These are phyloP conservation scores for Fusarium oligoseptatum DNA, from an alignment of 2,329 filamentous ascomycete genomes.

Conservation along the genomic window DNA sequence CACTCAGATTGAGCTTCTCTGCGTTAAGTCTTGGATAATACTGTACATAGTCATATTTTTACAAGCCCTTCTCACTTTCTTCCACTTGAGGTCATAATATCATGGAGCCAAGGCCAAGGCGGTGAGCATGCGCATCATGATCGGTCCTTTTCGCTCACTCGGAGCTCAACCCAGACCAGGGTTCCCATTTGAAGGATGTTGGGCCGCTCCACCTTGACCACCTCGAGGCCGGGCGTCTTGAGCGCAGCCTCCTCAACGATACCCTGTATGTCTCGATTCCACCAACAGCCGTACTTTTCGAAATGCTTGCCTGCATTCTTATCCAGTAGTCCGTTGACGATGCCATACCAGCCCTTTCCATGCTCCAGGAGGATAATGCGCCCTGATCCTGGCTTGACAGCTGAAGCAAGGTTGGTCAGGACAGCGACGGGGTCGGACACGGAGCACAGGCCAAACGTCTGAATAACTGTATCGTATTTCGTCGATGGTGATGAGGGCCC, in stretches of 20 bases:
- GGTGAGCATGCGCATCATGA: background rate
- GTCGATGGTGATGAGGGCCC: slow-evolving; percentile 48
- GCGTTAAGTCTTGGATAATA: slow-evolving; percentile 33
- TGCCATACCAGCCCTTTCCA: slow-evolving; percentile 67
- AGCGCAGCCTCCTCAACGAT: slow-evolving; percentile 65
- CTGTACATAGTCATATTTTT: slow-evolving; percentile 44
- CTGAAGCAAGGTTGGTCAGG: slow-evolving; percentile 65
- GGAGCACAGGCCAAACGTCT: slow-evolving; percentile 75
- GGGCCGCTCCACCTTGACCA: slow-evolving; percentile 67
- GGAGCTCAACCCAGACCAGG: slow-evolving; percentile 70
- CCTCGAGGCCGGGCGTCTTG: slow-evolving; percentile 66
- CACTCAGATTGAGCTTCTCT: slow-evolving; percentile 44
- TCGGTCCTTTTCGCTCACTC: slow-evolving; percentile 49
- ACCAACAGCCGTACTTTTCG: slow-evolving; percentile 74
- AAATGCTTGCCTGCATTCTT: slow-evolving; percentile 68
- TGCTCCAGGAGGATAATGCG: slow-evolving; percentile 74
- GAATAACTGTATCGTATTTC: slow-evolving; percentile 73
- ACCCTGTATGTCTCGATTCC: slow-evolving; percentile 73
- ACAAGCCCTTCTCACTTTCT: slow-evolving; percentile 39
- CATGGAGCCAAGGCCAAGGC: background rate
- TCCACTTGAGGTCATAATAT: slow-evolving; percentile 17
- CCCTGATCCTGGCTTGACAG: slow-evolving; percentile 66
- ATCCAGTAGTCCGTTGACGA: slow-evolving; percentile 70
- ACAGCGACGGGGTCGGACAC: slow-evolving; percentile 68
- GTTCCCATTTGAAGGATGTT: slow-evolving; percentile 69